Conservation (phyloP, 1,139 yeast genomes). For the Sugiyamaella novakii region DNA sequence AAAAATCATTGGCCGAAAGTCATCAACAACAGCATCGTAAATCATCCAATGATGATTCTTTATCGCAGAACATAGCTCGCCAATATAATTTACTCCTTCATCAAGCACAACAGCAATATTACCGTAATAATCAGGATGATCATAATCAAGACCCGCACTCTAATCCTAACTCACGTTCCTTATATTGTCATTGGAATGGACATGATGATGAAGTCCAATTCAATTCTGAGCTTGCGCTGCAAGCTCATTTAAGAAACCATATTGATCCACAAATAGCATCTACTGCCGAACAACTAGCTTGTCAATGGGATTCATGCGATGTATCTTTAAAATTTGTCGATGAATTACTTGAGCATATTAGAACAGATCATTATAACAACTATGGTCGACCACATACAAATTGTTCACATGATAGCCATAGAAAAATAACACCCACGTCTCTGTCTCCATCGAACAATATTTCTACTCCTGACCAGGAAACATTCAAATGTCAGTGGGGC, state of each 20-base stretch:
- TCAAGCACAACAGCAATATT: constrained; percentile 6
- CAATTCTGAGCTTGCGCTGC: constrained; percentile 36
- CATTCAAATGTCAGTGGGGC: constrained; percentile 39
- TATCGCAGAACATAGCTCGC: constrained; percentile 5
- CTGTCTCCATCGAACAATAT: neutral
- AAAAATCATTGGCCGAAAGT: neutral
- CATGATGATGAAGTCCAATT: constrained; percentile 39
- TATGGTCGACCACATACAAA: constrained; percentile 35
- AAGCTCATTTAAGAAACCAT: constrained; percentile 35
- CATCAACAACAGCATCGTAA: constrained; percentile 3
- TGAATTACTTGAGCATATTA: constrained; percentile 42
- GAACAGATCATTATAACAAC: constrained; percentile 38
- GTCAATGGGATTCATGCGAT: constrained; percentile 47
- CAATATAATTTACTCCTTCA: constrained; percentile 5
- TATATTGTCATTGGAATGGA: constrained; percentile 45
- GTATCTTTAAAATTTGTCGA: constrained; percentile 38
- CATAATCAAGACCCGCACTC: neutral
- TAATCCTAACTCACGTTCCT: neutral
- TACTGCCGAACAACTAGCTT: constrained; percentile 27
- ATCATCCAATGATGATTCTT: neutral
- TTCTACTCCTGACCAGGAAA: constrained; percentile 14
- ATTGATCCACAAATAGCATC: constrained; percentile 13
- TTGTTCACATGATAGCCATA: constrained; percentile 24
- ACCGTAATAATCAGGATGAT: neutral
- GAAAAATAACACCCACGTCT: too few species aligned